Evolutionary conservation across 73 alveolate genomes (phyloP).

Genomic region (Urostyla sp.): DNA sequence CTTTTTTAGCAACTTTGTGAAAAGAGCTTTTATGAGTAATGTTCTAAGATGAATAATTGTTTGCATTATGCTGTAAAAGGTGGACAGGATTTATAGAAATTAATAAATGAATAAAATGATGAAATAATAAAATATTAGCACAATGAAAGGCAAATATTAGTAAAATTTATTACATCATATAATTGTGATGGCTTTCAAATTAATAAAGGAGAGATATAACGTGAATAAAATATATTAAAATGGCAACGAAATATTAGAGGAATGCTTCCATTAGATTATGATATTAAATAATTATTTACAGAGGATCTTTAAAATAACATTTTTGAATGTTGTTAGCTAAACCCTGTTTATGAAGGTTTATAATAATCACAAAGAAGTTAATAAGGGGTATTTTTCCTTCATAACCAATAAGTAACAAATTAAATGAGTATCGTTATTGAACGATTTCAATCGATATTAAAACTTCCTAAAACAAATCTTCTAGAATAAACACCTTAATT

Average conservation of each 20-base stretch:
- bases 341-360: too few species aligned
- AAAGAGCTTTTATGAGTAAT: constrained; percentile 18
- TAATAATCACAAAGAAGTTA: too few species aligned
- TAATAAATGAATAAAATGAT: too few species aligned
- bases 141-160: too few species aligned
- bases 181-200: constrained; percentile 41
- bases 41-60: constrained; percentile 41
- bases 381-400: too few species aligned
- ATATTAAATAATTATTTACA: constrained; percentile 11
- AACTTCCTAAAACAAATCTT: background rate
- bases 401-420: too few species aligned
- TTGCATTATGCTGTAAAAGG: constrained; percentile 49
- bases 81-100: too few species aligned
- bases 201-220: background rate
- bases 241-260: constrained; percentile 36
- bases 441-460: background rate
- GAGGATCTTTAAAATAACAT: constrained; percentile 1
- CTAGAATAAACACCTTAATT: constrained; percentile 29
- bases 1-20: constrained; percentile 7
- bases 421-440: constrained; percentile 1
- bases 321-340: constrained; percentile 36
- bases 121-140: too few species aligned
- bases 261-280: constrained; percentile 45
- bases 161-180: constrained; percentile 12
- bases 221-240: background rate